Conservation (phyloP, 352 stramenopile genomes). For the Pythium dissimile region DNA sequence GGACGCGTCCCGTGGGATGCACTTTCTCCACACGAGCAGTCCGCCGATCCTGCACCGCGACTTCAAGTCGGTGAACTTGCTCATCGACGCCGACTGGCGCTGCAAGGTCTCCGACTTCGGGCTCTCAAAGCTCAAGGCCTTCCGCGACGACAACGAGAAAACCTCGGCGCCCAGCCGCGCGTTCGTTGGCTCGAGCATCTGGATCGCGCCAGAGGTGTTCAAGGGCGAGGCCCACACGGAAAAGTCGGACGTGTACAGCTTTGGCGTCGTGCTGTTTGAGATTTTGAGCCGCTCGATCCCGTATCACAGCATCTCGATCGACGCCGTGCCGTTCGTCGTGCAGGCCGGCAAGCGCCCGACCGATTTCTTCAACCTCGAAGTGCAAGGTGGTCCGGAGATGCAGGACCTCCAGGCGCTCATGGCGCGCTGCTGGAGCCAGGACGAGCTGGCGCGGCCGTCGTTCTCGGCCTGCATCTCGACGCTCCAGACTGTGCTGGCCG, state of each 20-base stretch:
- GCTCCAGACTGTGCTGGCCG: constrained; percentile 62
- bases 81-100: constrained; percentile 85
- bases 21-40: constrained; percentile 88
- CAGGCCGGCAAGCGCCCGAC: constrained; percentile 73
- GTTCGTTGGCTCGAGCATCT: constrained; percentile 86
- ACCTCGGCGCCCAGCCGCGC: constrained; percentile 32
- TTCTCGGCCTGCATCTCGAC: constrained; percentile 83
- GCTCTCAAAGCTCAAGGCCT: constrained; percentile 81
- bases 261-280: constrained; percentile 82
- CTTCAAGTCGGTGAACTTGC: constrained; percentile 88
- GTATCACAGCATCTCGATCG: constrained; percentile 75
- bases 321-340: constrained; percentile 80
- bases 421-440: constrained; percentile 71
- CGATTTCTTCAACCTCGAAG: constrained; percentile 65
- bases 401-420: constrained; percentile 71
- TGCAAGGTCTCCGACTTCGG: constrained; percentile 91
- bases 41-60: constrained; percentile 88
- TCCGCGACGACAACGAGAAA: constrained; percentile 54
- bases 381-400: constrained; percentile 43
- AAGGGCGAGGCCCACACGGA: constrained; percentile 84
- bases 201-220: constrained; percentile 90
- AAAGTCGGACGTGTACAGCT: constrained; percentile 88
- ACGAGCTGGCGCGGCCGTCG: constrained; percentile 63
- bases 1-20: constrained; percentile 85
- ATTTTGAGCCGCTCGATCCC: constrained; percentile 56